A percentile compares a stretch with the other conserved stretches of the same genome.
Evolutionary conservation across 371 early-diverging fungal genomes (phyloP).

Genomic region (Rhizopus arrhizus): DNA sequence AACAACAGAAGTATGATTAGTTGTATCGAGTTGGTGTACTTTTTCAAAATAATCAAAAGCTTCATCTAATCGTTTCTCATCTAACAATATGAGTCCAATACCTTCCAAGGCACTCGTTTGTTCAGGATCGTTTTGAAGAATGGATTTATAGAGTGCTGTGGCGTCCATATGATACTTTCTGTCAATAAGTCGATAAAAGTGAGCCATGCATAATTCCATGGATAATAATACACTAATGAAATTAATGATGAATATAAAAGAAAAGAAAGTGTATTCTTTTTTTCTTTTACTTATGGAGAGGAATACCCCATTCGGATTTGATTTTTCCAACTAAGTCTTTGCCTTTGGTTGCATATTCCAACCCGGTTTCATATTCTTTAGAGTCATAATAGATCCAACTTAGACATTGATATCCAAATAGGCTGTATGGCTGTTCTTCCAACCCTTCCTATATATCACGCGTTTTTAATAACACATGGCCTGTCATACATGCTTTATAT

Average conservation of each 20-base stretch:
- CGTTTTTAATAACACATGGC: not conserved
- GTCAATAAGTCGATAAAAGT: conserved; percentile 61
- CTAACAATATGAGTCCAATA: conserved; percentile 36
- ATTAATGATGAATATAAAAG: not conserved
- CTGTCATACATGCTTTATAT: not conserved
- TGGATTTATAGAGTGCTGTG: conserved; percentile 51
- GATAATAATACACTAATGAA: conserved; percentile 52
- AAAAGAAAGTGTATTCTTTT: not conserved
- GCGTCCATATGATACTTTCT: conserved; percentile 57
- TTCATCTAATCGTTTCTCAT: conserved; percentile 53
- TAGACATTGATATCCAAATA: conserved; percentile 58
- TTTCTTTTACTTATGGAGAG: conserved; percentile 41
- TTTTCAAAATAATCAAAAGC: conserved; percentile 57
- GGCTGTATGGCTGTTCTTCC: conserved; percentile 42
- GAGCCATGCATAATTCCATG: conserved; percentile 66
- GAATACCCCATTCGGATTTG: conserved; percentile 35
- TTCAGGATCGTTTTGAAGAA: conserved; percentile 51
- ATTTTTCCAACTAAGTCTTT: conserved; percentile 44
- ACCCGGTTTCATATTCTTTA: conserved; percentile 59
- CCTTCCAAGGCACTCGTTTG: conserved; percentile 59
- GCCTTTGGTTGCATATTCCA: conserved; percentile 64
- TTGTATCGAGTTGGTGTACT: conserved; percentile 49
- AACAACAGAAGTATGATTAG: conserved; percentile 50
- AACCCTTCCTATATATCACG: conserved; percentile 46
- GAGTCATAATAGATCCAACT: conserved; percentile 59